Evolutionary conservation across 352 stramenopile species (phyloP), one percentile per base, ranked within the genome.

Genomic region (Phytophthora hybrid): DNA sequence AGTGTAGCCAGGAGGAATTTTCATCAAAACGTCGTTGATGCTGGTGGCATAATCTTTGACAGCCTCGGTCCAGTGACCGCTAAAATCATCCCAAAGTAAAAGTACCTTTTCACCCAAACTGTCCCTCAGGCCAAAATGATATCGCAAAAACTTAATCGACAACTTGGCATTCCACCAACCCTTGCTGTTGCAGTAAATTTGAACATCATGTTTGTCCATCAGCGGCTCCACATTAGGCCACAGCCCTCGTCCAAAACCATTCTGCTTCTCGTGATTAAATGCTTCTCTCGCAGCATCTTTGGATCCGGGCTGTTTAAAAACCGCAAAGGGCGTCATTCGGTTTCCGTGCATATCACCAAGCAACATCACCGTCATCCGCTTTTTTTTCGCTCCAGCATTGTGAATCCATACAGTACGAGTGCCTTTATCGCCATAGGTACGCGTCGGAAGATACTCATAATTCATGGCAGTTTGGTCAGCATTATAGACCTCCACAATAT

Each of bases 391-490:
- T 4, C 74, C 65, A 37, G 59, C 74, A 23, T 57, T 68, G 7
- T 55, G 26, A 16, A 76, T 54, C 70, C 69, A 81, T 5, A 81
- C 69, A 5, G 13, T 47, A 16, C 31, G 9, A 0, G 31, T 61
- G 4, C 32, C 70, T n/a, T 34, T 57, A 2, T 44, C 31, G 37
- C 52, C 55, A 19, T 78, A 62, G 3, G 65, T 81, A 18, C 56
- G 44, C 9, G 59, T 61, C 2, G 70, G 70, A 3, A 81, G 34
- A n/a, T 67, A 58, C 59, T 76, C 58, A 14, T 74, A 78, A 19
- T 72, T 74, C 14, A 78, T 66, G 0, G 71, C 57, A 0, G 74
- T 81, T 47, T 79, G 63, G n/a, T 76, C 66, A 0, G 59, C 66
- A 52, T 78, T 81, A 44, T 56, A 68, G 7, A 74, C 55, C 53